Base-by-base conservation (phyloP, 768 basidiomycete genomes). In the Trametes gibbosa region DNA sequence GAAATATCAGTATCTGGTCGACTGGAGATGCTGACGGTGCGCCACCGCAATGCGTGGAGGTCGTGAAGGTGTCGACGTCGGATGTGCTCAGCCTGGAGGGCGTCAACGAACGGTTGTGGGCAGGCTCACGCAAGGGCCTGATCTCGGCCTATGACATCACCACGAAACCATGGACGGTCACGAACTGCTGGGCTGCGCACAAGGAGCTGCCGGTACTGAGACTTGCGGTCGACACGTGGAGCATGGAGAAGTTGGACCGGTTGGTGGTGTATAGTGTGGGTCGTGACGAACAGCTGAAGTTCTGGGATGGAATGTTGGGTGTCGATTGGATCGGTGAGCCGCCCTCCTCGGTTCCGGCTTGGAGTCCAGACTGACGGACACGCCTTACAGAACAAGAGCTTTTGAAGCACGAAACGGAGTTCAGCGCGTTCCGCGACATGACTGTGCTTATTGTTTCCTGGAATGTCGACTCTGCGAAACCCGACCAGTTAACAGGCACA, bases 221-320 rank as follows among this genome's bases (percentile, higher is more conserved):
- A 65, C 68, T 95, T 23, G 73, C 78, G 16, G 86, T 91, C 29
- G 92, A 98, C 69, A 82, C 84, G 19, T 84, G 79, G 68, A 86
- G 89, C 39, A 83, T 94, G n/a, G 82, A 84, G 70, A 82, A 83
- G 70, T 79, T 81, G 53, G 80, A 85, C 42, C 76, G 82, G 62
- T 69, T 96, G 50, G 81, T 82, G 50, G 92, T 96, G 9, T 79
- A 83, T 63, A 95, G 90, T 68, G 76, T 85, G 53, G 92, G 89
- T 14, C 76, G 82, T 56, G 94, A 90, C 70, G 90, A 86, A 65
- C 75, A 77, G 48, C 63, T 97, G 45, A 79, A 79, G 63, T 80
- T 92, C 52, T 98, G 95, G 96, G 96, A 98, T 70, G 96, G 95
- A 0, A 71, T 97, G 42, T 74, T 97, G 35, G 86, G 86, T 12